These are phyloP conservation scores for Trichothecium roseum DNA, from an alignment of 2,329 filamentous ascomycete species.

Conservation along the genomic window DNA sequence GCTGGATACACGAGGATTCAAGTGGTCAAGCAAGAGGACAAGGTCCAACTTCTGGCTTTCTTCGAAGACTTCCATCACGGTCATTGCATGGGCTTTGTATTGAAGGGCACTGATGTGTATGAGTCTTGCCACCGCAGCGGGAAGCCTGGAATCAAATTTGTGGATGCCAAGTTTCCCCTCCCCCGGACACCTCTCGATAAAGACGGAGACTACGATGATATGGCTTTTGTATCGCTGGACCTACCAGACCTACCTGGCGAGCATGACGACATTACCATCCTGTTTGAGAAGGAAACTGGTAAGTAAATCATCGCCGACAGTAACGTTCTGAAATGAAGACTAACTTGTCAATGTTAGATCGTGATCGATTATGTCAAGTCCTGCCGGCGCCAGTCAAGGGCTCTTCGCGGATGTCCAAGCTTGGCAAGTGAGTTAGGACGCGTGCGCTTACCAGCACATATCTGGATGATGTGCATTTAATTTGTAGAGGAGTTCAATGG, in stretches of 20 bases:
- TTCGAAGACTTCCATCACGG: constrained; percentile 83
- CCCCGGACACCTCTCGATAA: constrained; percentile 50
- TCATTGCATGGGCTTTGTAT: constrained; percentile 77
- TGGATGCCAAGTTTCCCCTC: constrained; percentile 84
- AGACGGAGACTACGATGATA: constrained; percentile 43
- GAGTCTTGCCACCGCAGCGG: constrained; percentile 55
- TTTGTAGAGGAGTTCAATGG: too few species aligned
- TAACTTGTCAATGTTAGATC: constrained; percentile 27
- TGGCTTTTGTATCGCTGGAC: constrained; percentile 74
- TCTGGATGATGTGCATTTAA: too few species aligned
- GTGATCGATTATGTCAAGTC: constrained; percentile 39
- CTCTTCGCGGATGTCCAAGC: constrained; percentile 7
- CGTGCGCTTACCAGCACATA: too few species aligned
- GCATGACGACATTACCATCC: constrained; percentile 81
- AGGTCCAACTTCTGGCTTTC: constrained; percentile 71
- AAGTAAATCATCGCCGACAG: constrained; percentile 25
- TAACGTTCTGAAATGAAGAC: background rate
- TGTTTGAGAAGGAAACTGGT: constrained; percentile 74
- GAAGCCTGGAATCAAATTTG: constrained; percentile 66
- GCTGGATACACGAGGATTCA: constrained; percentile 71
- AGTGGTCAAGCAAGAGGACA: constrained; percentile 61
- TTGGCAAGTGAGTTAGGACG: too few species aligned
- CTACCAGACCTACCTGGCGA: constrained; percentile 83
- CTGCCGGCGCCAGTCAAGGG: constrained; percentile 49
- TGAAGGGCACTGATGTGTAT: constrained; percentile 76